Evolutionary conservation across 2,329 filamentous ascomycete genomes (phyloP), one percentile per base, ranked within the genome.

Genomic region (Cladosporium oxysporum): DNA sequence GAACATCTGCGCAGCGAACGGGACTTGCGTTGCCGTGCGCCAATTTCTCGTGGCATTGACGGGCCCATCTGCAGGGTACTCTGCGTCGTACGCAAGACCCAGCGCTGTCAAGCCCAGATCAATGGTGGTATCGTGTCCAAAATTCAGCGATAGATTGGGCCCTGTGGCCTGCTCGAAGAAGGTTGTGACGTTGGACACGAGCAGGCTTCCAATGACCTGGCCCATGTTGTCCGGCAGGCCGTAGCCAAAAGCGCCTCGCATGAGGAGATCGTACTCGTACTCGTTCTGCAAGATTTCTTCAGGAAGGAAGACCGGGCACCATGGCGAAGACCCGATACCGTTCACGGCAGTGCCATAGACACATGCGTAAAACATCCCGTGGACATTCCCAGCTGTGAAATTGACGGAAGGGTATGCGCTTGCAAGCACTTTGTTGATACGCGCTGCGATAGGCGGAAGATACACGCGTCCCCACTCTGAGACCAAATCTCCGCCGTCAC

Each of bases 1-100:
- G 50, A 53, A 53, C 50, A 53, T 53, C 50, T 53, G 50, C 23
- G 50, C 50, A 31, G 50, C 50, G 50, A 53, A 53, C 23, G 50
- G 50, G 50, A 53, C 50, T 53, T 53, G 50, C 12, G 23, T 53
- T 18, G 50, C 26, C 14, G 50, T 53, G 50, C 50, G 50, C 50
- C 50, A 53, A 14, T 31, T 53, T n/a, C 50, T 53, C 23, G 50
- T 53, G 50, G 50, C 26, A 31, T 53, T 53, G 14, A 31, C 50
- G 26, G 50, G 50, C 5, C 50, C 50, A n/a, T 53, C 50, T 53
- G 50, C 28, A 18, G 50, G 50, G 23, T 53, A 53, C 26, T 53
- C 50, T 31, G 50, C 26, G 50, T 53, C 50, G 50, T 53, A 53
- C 31, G 50, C 50, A 31, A 53, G 50, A 53, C 50, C 50, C 50